These are phyloP conservation scores for Podospora appendiculata DNA, from an alignment of 495 filamentous ascomycete genomes.

Conservation along the genomic window DNA sequence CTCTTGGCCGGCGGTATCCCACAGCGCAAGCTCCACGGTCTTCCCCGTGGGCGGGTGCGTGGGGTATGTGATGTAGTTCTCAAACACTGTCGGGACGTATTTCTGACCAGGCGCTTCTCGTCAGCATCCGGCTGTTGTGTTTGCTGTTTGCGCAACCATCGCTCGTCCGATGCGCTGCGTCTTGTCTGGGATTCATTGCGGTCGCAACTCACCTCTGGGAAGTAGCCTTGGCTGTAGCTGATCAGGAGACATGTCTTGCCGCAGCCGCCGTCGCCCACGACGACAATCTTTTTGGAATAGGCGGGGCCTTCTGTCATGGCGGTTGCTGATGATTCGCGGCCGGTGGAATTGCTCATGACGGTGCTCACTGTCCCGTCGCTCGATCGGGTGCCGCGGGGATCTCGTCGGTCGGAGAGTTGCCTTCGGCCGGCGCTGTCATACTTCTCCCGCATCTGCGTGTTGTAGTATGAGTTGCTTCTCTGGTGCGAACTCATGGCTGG, in stretches of 20 bases:
- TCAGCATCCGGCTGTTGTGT: too few relatives aligned
- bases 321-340: constrained; percentile 67
- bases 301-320: constrained; percentile 82
- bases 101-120: constrained; percentile 49
- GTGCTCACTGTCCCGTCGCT: constrained; percentile 79
- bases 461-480: constrained; percentile 38
- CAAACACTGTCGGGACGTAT: constrained; percentile 99
- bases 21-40: constrained; percentile 89
- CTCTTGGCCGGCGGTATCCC: constrained; percentile 98
- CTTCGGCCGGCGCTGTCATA: constrained; percentile 31
- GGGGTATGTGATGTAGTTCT: constrained; percentile 98
- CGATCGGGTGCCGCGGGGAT: constrained; percentile 35
- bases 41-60: constrained; percentile 80
- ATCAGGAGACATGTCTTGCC: constrained; percentile 98
- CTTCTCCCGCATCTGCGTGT: constrained; percentile 27
- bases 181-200: too few relatives aligned
- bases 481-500: constrained; percentile 35
- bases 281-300: constrained; percentile 98
- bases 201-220: constrained; percentile 72
- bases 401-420: constrained; percentile 26
- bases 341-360: constrained; percentile 52
- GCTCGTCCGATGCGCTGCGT: too few relatives aligned
- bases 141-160: too few relatives aligned
- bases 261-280: constrained; percentile 95
- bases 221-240: constrained; percentile 95